Evolutionary conservation across 768 basidiomycete species (phyloP).

Genomic region (Paxillus ammoniavirescens): DNA sequence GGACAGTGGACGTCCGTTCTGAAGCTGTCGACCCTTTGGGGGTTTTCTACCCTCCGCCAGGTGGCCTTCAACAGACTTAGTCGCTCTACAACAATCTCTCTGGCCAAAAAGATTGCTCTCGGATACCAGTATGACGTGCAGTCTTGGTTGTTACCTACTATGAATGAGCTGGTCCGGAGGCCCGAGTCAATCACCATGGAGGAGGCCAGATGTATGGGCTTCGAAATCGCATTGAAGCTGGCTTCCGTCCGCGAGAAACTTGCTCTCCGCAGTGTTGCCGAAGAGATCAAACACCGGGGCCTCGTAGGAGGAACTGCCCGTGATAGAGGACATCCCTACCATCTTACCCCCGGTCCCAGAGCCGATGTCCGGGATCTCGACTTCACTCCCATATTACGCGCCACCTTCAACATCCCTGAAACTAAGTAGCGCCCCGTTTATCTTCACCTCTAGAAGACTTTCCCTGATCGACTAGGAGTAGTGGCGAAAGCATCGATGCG

Average conservation of each 20-base stretch:
- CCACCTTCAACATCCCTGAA: too few species aligned
- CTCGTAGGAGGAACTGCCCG: too few species aligned
- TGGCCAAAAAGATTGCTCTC: slow-evolving; percentile 34
- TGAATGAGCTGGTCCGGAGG: slow-evolving; percentile 28
- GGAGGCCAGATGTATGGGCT: slow-evolving; percentile 31
- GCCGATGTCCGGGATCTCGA: neutral
- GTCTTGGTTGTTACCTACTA: slow-evolving; percentile 37
- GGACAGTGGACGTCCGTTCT: slow-evolving; percentile 38
- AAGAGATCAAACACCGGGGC: neutral
- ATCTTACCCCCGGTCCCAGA: neutral
- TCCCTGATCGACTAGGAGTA: too few species aligned
- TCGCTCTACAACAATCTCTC: slow-evolving; percentile 6
- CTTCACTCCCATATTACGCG: neutral
- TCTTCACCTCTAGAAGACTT: too few species aligned
- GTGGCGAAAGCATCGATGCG: too few species aligned
- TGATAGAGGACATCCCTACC: too few species aligned
- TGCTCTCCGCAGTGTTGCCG: neutral
- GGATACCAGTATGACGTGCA: slow-evolving; percentile 28
- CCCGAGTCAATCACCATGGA: slow-evolving; percentile 7
- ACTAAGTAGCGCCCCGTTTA: too few species aligned
- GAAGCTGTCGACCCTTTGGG: slow-evolving; percentile 37
- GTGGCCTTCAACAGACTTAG: slow-evolving; percentile 23
- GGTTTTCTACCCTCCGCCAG: slow-evolving; percentile 28
- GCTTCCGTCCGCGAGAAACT: slow-evolving; percentile 11
- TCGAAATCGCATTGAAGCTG: slow-evolving; percentile 11